Evolutionary conservation across 768 basidiomycete species (phyloP).

Genomic region (Boletus vinaceobasis): DNA sequence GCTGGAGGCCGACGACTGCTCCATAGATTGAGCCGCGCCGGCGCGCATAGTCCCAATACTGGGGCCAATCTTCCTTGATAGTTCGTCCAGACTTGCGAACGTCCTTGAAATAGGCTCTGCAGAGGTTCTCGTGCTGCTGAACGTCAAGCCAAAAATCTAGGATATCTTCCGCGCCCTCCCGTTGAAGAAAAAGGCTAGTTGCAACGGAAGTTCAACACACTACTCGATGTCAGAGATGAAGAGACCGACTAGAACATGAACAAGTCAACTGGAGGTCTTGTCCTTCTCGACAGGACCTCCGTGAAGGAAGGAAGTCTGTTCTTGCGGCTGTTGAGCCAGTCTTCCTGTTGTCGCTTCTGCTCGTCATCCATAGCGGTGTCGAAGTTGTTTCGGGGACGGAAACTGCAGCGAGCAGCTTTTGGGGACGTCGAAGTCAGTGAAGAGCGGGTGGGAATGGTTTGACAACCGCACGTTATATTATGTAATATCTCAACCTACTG

Average conservation of each 20-base stretch:
- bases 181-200: conserved; percentile 85
- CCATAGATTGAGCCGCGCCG: conserved; percentile 92
- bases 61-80: conserved; percentile 97
- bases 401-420: conserved; percentile 15
- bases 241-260: conserved; percentile 96
- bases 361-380: conserved; percentile 49
- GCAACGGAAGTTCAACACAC: conserved; percentile 5
- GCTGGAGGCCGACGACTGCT: conserved; percentile 75
- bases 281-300: conserved; percentile 88
- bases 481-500: conserved; percentile 20
- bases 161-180: conserved; percentile 94
- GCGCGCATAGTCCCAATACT: conserved; percentile 94
- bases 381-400: conserved; percentile 3
- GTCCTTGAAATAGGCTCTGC: conserved; percentile 98
- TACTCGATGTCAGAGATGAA: background rate
- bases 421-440: conserved; percentile 19
- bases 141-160: conserved; percentile 99
- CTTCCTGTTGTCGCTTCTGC: conserved; percentile 55
- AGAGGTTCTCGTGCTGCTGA: conserved; percentile 98
- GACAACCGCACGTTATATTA: conserved; percentile 20
- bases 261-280: conserved; percentile 92
- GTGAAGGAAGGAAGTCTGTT: conserved; percentile 83
- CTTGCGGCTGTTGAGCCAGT: conserved; percentile 67
- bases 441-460: conserved; percentile 4
- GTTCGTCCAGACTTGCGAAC: conserved; percentile 90